Conservation (phyloP, 495 filamentous ascomycete species). For the Cenococcum geophilum region DNA sequence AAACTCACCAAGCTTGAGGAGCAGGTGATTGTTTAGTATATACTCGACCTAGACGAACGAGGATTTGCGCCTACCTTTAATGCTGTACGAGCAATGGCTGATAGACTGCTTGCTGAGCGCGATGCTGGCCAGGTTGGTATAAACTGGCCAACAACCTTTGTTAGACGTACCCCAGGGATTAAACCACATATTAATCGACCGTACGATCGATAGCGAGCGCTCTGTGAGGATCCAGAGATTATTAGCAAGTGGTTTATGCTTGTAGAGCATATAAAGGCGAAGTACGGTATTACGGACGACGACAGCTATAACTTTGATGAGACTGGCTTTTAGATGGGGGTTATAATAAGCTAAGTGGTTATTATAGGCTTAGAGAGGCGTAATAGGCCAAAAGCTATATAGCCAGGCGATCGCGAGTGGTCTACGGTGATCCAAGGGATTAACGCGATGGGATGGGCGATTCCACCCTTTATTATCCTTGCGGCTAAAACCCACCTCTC, state of each 20-base stretch:
- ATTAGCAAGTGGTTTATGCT: slow-evolving; percentile 5
- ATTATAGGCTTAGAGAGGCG: slow-evolving; percentile 6
- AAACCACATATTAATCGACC: background rate
- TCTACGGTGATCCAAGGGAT: slow-evolving; percentile 8
- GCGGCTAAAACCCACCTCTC: slow-evolving; percentile 7
- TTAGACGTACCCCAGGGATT: background rate
- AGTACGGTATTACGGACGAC: slow-evolving; percentile 10
- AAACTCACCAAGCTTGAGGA: background rate
- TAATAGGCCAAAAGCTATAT: slow-evolving; percentile 9
- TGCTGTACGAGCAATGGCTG: background rate
- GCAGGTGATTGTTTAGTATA: background rate
- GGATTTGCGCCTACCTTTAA: background rate
- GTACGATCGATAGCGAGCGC: background rate
- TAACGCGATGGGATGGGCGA: slow-evolving; percentile 7
- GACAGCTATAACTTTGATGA: slow-evolving; percentile 12
- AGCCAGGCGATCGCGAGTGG: slow-evolving; percentile 8
- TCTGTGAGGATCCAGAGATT: background rate
- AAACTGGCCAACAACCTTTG: background rate
- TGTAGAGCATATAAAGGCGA: slow-evolving; percentile 4
- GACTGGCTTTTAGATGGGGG: slow-evolving; percentile 6
- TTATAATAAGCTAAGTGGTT: background rate
- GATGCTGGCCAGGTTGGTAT: background rate
- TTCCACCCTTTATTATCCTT: slow-evolving; percentile 10
- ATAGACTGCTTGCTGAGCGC: background rate
- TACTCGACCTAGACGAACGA: background rate